Evolutionary conservation across 305 asterid genomes (phyloP).

Genomic region (Plantago lanceolata): DNA sequence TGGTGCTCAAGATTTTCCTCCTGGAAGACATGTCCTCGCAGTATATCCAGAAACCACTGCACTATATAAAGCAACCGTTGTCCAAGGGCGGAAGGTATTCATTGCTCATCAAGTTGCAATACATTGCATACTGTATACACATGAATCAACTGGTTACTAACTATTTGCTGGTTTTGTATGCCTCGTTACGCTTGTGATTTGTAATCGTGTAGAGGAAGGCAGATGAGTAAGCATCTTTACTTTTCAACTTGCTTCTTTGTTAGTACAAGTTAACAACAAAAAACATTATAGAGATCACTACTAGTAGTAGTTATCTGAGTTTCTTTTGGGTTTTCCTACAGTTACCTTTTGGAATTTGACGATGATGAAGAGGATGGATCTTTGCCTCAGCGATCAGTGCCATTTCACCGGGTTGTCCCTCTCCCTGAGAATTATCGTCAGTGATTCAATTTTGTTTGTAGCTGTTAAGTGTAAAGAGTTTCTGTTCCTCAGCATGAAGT

Average conservation of each 20-base stretch:
- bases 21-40: constrained; percentile 60
- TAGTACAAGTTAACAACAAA: not conserved
- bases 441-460: constrained; percentile 32
- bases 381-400: constrained; percentile 72
- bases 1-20: constrained; percentile 47
- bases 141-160: constrained; percentile 29
- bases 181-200: constrained; percentile 24
- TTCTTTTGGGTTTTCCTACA: constrained; percentile 27
- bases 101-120: not conserved
- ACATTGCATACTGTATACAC: constrained; percentile 4
- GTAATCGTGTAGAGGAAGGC: constrained; percentile 57
- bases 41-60: constrained; percentile 67
- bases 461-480: constrained; percentile 15
- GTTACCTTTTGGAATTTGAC: constrained; percentile 83
- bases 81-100: constrained; percentile 54
- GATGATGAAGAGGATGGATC: constrained; percentile 97
- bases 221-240: constrained; percentile 67
- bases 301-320: not conserved
- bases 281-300: too few species aligned
- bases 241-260: constrained; percentile 3
- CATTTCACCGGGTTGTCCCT: constrained; percentile 89
- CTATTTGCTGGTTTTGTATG: constrained; percentile 26
- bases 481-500: not conserved
- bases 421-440: constrained; percentile 86
- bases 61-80: constrained; percentile 62